Percentiles rank a stretch among this genome's conserved stretches.
phyloP scores from a whole-genome alignment of 176 grass and related monocot genomes.

The Raddia guianensis region DNA sequence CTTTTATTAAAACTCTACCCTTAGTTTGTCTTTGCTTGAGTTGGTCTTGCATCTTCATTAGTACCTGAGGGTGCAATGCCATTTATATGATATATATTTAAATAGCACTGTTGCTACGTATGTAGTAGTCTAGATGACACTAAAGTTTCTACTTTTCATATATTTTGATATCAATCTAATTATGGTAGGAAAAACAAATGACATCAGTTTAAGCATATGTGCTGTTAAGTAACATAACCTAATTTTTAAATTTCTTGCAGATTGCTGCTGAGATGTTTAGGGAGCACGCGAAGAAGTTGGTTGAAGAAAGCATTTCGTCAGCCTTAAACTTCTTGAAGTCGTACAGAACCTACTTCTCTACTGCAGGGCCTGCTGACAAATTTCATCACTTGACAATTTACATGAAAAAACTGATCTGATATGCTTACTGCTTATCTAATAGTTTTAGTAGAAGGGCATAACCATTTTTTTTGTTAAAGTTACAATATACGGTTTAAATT shows the following conservation, averaged over 20 bases:
- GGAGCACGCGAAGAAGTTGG: conserved; percentile 73
- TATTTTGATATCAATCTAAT: conserved; percentile 26
- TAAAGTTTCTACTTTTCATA: conserved; percentile 6
- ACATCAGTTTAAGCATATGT: conserved; percentile 11
- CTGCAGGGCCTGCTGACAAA: not conserved
- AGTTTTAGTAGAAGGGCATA: not conserved
- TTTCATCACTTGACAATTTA: conserved; percentile 25
- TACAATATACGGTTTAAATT: not conserved
- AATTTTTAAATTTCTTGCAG: conserved; percentile 56
- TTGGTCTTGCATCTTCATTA: conserved; percentile 13
- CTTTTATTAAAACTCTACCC: conserved; percentile 30
- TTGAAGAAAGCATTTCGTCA: conserved; percentile 82
- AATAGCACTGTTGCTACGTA: conserved; percentile 27
- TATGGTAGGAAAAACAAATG: conserved; percentile 1
- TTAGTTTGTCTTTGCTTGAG: conserved; percentile 31
- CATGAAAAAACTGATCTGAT: conserved; percentile 25
- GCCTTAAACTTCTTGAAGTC: conserved; percentile 80
- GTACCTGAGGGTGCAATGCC: not conserved
- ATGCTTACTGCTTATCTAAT: conserved; percentile 19
- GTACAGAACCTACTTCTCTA: conserved; percentile 59
- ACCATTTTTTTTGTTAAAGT: not conserved
- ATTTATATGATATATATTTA: not conserved
- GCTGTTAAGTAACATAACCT: conserved; percentile 7
- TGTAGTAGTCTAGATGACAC: conserved; percentile 1
- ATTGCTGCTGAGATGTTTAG: conserved; percentile 89